Evolutionary conservation across 2,329 filamentous ascomycete genomes (phyloP).

Genomic region (Diaporthe australafricana): DNA sequence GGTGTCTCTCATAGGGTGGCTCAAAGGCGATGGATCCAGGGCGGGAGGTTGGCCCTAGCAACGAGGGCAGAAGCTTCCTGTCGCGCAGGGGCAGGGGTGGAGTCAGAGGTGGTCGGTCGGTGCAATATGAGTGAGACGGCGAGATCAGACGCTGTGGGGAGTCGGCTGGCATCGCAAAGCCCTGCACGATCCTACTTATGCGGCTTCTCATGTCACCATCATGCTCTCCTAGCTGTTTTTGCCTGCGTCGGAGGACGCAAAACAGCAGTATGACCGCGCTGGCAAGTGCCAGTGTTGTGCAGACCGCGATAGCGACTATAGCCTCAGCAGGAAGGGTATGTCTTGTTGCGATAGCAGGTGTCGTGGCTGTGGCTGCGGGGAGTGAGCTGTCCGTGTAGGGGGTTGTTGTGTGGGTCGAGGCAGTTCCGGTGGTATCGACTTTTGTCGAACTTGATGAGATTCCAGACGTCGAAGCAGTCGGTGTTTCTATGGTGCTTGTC

Average conservation of each 20-base stretch:
- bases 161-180: conserved; percentile 42
- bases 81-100: conserved; percentile 62
- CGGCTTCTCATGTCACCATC: conserved; percentile 35
- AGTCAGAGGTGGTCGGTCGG: conserved; percentile 47
- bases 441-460: conserved; percentile 27
- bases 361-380: conserved; percentile 37
- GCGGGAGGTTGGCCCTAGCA: conserved; percentile 42
- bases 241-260: conserved; percentile 51
- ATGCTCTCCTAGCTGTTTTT: conserved; percentile 39
- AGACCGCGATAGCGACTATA: conserved; percentile 59
- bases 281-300: conserved; percentile 52
- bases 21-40: conserved; percentile 36
- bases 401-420: not conserved
- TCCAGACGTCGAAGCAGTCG: not conserved
- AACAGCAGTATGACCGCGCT: conserved; percentile 51
- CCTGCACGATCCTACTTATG: conserved; percentile 39
- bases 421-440: not conserved
- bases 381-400: conserved; percentile 27
- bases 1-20: conserved; percentile 21
- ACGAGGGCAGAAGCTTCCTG: conserved; percentile 55
- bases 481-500: not conserved
- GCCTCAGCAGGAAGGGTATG: conserved; percentile 51
- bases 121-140: conserved; percentile 47
- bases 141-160: conserved; percentile 58
- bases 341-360: conserved; percentile 38